These are phyloP conservation scores for Centaurea solstitialis DNA, from an alignment of 129 eudicot genomes.

Conservation along the genomic window DNA sequence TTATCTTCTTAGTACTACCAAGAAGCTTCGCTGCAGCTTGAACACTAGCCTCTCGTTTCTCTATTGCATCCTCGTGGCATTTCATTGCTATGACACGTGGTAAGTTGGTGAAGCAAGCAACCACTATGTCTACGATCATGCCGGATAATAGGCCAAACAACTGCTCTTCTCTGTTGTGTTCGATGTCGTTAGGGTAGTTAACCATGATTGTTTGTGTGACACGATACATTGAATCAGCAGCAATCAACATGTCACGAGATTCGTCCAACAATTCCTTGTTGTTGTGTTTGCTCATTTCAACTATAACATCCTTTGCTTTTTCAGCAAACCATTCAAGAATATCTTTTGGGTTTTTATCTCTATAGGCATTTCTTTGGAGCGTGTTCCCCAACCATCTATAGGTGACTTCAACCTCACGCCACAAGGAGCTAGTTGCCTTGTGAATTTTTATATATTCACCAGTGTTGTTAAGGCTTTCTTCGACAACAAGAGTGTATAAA, in stretches of 20 bases:
- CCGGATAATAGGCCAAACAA: constrained; percentile 11
- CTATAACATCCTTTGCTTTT: constrained; percentile 6
- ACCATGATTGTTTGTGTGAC: constrained; percentile 22
- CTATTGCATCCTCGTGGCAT: constrained; percentile 12
- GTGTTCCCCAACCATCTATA: constrained; percentile 31
- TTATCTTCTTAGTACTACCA: constrained; percentile 9
- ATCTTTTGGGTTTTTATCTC: constrained; percentile 15
- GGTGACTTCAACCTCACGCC: constrained; percentile 36
- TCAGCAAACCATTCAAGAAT: constrained; percentile 24
- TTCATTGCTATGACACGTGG: constrained; percentile 23
- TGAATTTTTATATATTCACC: neutral
- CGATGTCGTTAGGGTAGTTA: neutral
- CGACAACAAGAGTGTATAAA: constrained; percentile 9
- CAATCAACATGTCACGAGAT: constrained; percentile 20
- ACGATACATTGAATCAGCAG: constrained; percentile 51
- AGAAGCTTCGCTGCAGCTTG: constrained; percentile 16
- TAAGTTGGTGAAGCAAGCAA: constrained; percentile 26
- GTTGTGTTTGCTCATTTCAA: neutral
- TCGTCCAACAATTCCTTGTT: neutral
- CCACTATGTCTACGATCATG: constrained; percentile 24
- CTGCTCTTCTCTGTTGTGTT: neutral
- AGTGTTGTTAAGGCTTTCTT: constrained; percentile 19
- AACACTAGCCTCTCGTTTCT: constrained; percentile 22
- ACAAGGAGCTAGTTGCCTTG: constrained; percentile 17
- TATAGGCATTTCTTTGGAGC: constrained; percentile 8